Base-by-base conservation (phyloP, 2,329 filamentous ascomycete species). In the Herpotrichia juniperi region DNA sequence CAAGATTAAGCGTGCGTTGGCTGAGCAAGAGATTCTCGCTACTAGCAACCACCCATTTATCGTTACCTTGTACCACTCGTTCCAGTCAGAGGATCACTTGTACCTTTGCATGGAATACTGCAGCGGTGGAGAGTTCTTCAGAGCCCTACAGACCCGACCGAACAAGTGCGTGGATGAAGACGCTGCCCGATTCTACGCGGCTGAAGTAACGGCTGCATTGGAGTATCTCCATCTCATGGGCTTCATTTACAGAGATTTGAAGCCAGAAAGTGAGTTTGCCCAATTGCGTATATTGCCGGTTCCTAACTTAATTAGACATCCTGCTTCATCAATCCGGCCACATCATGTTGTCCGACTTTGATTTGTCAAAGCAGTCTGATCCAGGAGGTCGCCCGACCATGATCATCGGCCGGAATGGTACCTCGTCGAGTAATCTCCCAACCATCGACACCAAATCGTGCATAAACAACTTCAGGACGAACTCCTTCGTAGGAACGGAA, bases 71-170 rank as follows among this genome's bases (percentile, higher is more conserved):
- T 99, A 97, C 74, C 94, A 99, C 77, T 97, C 93, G 0, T 99
- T 99, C 82, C 94, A 99, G 75, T 99, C 94, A 1, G 94, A 99
- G 73, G 94, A 99, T 62, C 93, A 97, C 76, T 83, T 99, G 35
- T 99, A 99, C 72, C 83, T 99, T n/a, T 99, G 94, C 74, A 99
- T 99, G 94, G 94, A 99, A 76, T 99, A 99, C 73, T 99, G 94
- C 81, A 97, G 93, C 66, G 94, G 94, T 61, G 94, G 94, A 56
- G 94, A 99, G 76, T 99, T 99, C 79, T 99, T 99, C 81, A 83
- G 94, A 73, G 94, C 94, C 22, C 81, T 99, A 40, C 94, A 99
- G 79, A 97, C 94, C 5, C 87, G 94, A 25, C 94, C 94, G 9
- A 96, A 96, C 65, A 99, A 97, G 78, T 97, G 91, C 69, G 96